Base-by-base conservation (phyloP, 805 yeast species). In the Saccharomycopsis sp. region DNA sequence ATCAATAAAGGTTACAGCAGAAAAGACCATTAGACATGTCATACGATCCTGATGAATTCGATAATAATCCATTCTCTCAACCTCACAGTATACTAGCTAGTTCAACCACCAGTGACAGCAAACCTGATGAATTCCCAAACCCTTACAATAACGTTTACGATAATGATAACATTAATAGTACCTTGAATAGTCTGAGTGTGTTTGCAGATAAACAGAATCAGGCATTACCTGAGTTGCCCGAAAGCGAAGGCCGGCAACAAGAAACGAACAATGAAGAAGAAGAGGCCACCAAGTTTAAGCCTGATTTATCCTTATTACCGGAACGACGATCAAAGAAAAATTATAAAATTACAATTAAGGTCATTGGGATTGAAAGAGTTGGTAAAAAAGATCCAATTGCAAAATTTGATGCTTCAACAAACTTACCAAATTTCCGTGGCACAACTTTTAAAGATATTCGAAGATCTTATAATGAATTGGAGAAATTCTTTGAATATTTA, bases 381-480 rank as follows among this genome's bases (percentile, higher is more conserved):
- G 81, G 79, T 62, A 5, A 74, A 76, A 47, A 81, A 78, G 58
- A 74, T 55, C 96, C 96, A 3, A 79, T 85, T 6, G 65, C 90
- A 44, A 72, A 79, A 51, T 80, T 90, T 52, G 87, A 85, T 55
- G 75, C 51, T 5, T 42, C 59, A 21, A 75, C 83, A 8, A 85
- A 84, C 35, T 64, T 89, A 27, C 89, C 94, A 13, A 75, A 80
- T 32, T 93, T 77, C 60, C 70, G 96, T 47, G 86, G 84, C 51
- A 64, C 74, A 5, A 60, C 62, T 6, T 88, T 84, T 61, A 77
- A 79, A 44, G 89, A 81, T 45, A 66, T 90, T 13, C 77, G 95
- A 53, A 75, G 97, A 47, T 81, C 96, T 0, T 83, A 78, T 58
- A 72, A 73, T 48, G 98, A 93, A 60, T 70, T 88, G 53, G 75